A percentile compares a stretch with the other conserved stretches of the same genome.
phyloP scores from a whole-genome alignment of 805 yeast species.

The Barnettozyma botsteinii region DNA sequence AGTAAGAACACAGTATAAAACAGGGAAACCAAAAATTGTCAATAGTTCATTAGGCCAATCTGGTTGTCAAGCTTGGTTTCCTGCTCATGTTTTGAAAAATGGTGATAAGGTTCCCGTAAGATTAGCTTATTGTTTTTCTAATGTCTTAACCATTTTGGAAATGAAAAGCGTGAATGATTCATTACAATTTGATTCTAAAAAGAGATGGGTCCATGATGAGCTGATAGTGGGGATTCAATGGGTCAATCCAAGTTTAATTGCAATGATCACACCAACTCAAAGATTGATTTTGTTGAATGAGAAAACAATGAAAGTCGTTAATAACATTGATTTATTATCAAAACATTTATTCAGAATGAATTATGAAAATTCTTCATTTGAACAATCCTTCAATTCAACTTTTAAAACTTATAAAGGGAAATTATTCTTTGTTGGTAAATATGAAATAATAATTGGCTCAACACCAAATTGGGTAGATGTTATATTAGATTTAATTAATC shows the following conservation, averaged over 20 bases:
- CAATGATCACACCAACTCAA: slow-evolving; percentile 40
- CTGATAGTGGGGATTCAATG: slow-evolving; percentile 52
- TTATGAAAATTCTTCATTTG: slow-evolving; percentile 5
- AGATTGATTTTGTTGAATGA: slow-evolving; percentile 38
- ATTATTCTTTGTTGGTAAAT: slow-evolving; percentile 47
- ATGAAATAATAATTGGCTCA: slow-evolving; percentile 51
- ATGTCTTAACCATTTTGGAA: slow-evolving; percentile 50
- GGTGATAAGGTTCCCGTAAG: slow-evolving; percentile 33
- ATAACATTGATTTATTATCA: slow-evolving; percentile 18
- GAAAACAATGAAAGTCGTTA: slow-evolving; percentile 29
- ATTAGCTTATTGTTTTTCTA: slow-evolving; percentile 68
- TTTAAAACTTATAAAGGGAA: slow-evolving; percentile 38
- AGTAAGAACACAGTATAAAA: slow-evolving; percentile 46
- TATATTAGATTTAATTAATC: slow-evolving; percentile 51
- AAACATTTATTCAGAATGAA: slow-evolving; percentile 33
- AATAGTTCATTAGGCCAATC: slow-evolving; percentile 27
- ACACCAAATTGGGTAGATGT: slow-evolving; percentile 60
- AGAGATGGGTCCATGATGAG: slow-evolving; percentile 41
- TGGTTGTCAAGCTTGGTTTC: slow-evolving; percentile 61
- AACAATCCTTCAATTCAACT: slow-evolving; percentile 20
- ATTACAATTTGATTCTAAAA: slow-evolving; percentile 34
- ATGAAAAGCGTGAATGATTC: slow-evolving; percentile 31
- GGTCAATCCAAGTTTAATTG: slow-evolving; percentile 39
- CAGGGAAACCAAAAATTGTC: slow-evolving; percentile 40
- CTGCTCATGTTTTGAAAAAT: slow-evolving; percentile 33